Percentiles rank a stretch among this genome's conserved stretches.
Conservation (phyloP, 2,329 filamentous ascomycete genomes). For the Pseudogymnoascus sp. region DNA sequence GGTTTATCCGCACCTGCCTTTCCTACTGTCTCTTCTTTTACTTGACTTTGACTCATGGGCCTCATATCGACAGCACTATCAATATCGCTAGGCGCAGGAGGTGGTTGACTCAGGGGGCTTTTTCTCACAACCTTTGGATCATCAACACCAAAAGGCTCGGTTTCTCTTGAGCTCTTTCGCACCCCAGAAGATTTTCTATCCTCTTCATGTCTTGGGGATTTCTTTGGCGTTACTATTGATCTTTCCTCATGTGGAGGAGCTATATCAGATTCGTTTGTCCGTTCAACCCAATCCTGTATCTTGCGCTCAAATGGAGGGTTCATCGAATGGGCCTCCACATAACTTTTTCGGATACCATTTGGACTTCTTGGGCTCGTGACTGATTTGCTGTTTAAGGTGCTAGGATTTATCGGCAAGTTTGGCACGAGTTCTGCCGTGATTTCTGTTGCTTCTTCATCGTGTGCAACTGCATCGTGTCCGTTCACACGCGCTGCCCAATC, state of each 20-base stretch:
- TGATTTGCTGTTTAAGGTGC: neutral
- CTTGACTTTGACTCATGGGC: slow-evolving; percentile 18
- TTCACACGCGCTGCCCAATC: slow-evolving; percentile 44
- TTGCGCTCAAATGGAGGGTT: slow-evolving; percentile 53
- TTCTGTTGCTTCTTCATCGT: slow-evolving; percentile 2
- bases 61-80: neutral
- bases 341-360: slow-evolving; percentile 37
- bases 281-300: slow-evolving; percentile 52
- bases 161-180: neutral
- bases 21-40: slow-evolving; percentile 23
- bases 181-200: neutral
- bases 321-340: slow-evolving; percentile 44
- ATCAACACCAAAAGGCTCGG: neutral
- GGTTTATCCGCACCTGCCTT: slow-evolving; percentile 23
- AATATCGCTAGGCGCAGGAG: neutral
- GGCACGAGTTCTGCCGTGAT: neutral
- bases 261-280: slow-evolving; percentile 10
- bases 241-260: neutral
- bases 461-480: neutral
- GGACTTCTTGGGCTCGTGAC: neutral
- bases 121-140: neutral
- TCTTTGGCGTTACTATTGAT: neutral
- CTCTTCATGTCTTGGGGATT: neutral
- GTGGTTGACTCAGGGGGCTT: slow-evolving; percentile 28
- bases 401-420: neutral